These are phyloP conservation scores for Sphaerobolus stellatus DNA, from an alignment of 1,284 basidiomycete genomes.

Conservation along the genomic window DNA sequence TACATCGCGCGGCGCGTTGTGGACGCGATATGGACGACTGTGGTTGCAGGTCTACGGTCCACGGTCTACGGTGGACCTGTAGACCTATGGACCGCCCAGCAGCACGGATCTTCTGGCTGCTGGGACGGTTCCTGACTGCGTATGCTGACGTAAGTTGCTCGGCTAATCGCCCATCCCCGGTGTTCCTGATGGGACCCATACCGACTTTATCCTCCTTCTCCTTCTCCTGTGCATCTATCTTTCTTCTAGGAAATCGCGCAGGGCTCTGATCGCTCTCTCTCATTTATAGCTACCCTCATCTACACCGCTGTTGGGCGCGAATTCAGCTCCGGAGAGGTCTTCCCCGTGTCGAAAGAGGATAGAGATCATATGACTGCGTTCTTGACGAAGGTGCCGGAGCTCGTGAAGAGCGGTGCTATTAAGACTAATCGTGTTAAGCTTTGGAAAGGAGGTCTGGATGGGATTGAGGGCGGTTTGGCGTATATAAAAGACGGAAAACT, in stretches of 20 bases:
- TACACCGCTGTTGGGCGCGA: constrained; percentile 19
- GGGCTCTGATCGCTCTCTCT: neutral
- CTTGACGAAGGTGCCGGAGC: constrained; percentile 18
- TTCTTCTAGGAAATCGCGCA: neutral
- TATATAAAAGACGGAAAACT: constrained; percentile 21
- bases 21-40: too few species aligned
- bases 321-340: constrained; percentile 20
- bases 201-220: too few species aligned
- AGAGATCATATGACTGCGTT: constrained; percentile 22
- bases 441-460: constrained; percentile 17
- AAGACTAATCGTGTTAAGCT: constrained; percentile 23
- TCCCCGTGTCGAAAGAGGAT: constrained; percentile 25
- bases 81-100: too few species aligned
- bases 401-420: constrained; percentile 19
- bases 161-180: too few species aligned
- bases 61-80: too few species aligned
- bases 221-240: too few species aligned
- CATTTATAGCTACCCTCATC: constrained; percentile 19
- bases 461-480: constrained; percentile 14
- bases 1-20: too few species aligned
- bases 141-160: too few species aligned
- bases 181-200: too few species aligned
- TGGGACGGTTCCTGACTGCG: too few species aligned
- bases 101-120: too few species aligned
- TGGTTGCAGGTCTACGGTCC: too few species aligned